Evolutionary conservation across 495 filamentous ascomycete genomes (phyloP).

Genomic region (Sordaria brevicollis): DNA sequence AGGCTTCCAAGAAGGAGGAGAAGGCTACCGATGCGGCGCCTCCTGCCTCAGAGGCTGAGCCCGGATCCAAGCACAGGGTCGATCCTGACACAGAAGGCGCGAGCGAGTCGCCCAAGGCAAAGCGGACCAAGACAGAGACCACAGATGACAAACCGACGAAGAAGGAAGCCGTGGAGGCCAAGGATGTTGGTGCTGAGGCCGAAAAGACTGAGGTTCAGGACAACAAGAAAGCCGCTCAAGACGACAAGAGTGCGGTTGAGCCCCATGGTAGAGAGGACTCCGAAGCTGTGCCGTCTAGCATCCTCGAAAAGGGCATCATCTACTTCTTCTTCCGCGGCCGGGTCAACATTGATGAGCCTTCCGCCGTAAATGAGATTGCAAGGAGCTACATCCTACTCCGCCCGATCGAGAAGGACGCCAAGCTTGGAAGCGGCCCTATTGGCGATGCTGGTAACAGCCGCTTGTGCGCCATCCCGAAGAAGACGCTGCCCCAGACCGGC

Average conservation of each 20-base stretch:
- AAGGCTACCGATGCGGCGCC: background rate
- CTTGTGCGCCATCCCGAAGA: constrained; percentile 76
- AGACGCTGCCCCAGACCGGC: constrained; percentile 62
- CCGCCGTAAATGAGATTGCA: constrained; percentile 59
- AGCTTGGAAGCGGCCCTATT: constrained; percentile 53
- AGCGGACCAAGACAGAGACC: constrained; percentile 7
- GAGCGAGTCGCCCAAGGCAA: constrained; percentile 2
- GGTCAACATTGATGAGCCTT: constrained; percentile 62
- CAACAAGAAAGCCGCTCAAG: background rate
- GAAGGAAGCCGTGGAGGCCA: background rate
- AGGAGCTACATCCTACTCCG: constrained; percentile 77
- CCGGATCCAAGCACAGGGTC: constrained; percentile 16
- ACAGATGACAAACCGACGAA: background rate
- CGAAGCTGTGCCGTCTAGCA: constrained; percentile 49
- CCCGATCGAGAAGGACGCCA: constrained; percentile 59
- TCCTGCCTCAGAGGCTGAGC: constrained; percentile 6
- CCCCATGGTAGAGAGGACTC: constrained; percentile 4
- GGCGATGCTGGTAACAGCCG: constrained; percentile 56
- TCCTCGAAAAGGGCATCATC: constrained; percentile 86
- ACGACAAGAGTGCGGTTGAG: constrained; percentile 11
- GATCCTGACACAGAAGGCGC: background rate
- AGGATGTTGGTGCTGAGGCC: background rate
- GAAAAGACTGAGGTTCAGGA: background rate
- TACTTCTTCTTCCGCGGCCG: constrained; percentile 87
- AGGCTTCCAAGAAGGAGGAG: constrained; percentile 9